These are phyloP conservation scores for Diphasiastrum complanatum DNA, from an alignment of 83 land plant genomes.

Conservation along the genomic window DNA sequence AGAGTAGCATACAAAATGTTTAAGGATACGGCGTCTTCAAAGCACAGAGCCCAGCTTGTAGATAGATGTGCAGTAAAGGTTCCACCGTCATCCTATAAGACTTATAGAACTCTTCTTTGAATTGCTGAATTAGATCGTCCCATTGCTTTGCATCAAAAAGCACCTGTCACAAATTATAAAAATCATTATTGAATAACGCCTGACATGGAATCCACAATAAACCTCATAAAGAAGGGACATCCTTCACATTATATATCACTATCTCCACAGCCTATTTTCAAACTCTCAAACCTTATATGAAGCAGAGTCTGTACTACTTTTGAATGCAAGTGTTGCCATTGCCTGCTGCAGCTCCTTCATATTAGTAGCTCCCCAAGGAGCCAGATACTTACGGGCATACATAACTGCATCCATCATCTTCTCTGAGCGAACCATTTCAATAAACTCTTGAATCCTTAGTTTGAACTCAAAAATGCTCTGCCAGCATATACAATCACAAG, in stretches of 20 bases:
- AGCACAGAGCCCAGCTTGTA: constrained; percentile 94
- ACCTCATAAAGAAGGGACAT: too few relatives aligned
- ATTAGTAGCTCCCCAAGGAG: constrained; percentile 88
- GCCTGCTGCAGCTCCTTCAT: constrained; percentile 94
- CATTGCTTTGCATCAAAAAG: constrained; percentile 90
- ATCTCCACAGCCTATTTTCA: too few relatives aligned
- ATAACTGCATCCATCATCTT: constrained; percentile 67
- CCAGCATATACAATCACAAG: constrained; percentile 21
- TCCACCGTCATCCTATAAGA: constrained; percentile 87
- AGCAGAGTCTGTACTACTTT: constrained; percentile 75
- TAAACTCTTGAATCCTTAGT: constrained; percentile 91
- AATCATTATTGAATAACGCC: too few relatives aligned
- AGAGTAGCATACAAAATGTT: too few relatives aligned
- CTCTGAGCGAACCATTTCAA: constrained; percentile 82
- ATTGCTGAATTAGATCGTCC: constrained; percentile 73
- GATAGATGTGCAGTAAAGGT: constrained; percentile 77
- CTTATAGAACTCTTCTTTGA: constrained; percentile 89
- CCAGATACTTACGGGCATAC: constrained; percentile 88
- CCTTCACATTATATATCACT: too few relatives aligned
- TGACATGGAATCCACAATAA: too few relatives aligned
- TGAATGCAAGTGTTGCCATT: constrained; percentile 90
- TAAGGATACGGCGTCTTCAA: constrained; percentile 95
- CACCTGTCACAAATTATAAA: too few relatives aligned
- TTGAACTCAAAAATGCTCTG: constrained; percentile 98
- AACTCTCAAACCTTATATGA: constrained; percentile 97